Percentiles rank a stretch among this genome's conserved stretches.
These are phyloP conservation scores for Ogataea chonburiensis DNA, from an alignment of 805 yeast genomes.

Conservation along the genomic window DNA sequence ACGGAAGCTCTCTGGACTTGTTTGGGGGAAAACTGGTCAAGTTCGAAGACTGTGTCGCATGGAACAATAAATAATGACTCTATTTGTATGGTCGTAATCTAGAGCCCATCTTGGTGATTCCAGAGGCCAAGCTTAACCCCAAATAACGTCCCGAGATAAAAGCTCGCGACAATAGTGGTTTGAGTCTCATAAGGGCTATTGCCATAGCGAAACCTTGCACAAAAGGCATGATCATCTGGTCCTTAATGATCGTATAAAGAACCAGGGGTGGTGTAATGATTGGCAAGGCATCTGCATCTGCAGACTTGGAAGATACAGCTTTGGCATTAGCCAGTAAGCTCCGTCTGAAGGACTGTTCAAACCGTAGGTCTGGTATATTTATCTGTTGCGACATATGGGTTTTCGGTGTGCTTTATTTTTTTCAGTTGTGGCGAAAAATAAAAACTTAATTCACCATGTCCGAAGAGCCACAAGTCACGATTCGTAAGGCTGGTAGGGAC, in stretches of 20 bases:
- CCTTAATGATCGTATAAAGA: slow-evolving; percentile 47
- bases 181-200: slow-evolving; percentile 33
- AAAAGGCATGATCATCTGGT: slow-evolving; percentile 55
- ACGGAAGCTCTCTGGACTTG: slow-evolving; percentile 89
- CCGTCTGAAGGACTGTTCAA: slow-evolving; percentile 57
- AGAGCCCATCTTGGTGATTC: slow-evolving; percentile 15
- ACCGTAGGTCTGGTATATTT: slow-evolving; percentile 61
- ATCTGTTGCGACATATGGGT: slow-evolving; percentile 16
- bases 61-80: slow-evolving; percentile 50
- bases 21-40: slow-evolving; percentile 86
- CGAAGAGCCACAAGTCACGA: slow-evolving; percentile 77
- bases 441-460: slow-evolving; percentile 20
- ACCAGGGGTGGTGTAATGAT: slow-evolving; percentile 45
- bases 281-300: slow-evolving; percentile 15
- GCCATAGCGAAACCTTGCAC: slow-evolving; percentile 53
- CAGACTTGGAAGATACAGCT: slow-evolving; percentile 14
- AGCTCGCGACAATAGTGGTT: slow-evolving; percentile 36
- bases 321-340: slow-evolving; percentile 32
- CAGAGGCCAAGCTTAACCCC: slow-evolving; percentile 22
- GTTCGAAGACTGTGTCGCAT: slow-evolving; percentile 69
- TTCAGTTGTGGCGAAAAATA: slow-evolving; percentile 10
- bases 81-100: slow-evolving; percentile 11
- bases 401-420: slow-evolving; percentile 10
- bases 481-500: slow-evolving; percentile 81
- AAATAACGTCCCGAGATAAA: slow-evolving; percentile 23